phyloP scores from a whole-genome alignment of 2,329 filamentous ascomycete species.

The Didymella lethalis region DNA sequence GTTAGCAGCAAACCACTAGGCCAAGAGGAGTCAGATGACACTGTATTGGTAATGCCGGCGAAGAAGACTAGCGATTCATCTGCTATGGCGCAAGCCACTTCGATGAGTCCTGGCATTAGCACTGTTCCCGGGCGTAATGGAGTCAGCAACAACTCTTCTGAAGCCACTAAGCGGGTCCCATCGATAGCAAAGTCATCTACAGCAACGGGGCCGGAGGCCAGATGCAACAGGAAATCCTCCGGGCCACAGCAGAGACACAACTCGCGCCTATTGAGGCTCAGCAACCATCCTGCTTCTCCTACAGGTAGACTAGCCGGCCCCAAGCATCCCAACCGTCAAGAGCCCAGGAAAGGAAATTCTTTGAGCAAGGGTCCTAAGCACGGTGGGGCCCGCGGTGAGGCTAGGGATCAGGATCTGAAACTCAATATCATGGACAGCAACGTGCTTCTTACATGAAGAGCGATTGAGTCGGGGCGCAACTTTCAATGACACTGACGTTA shows the following conservation, averaged over 20 bases:
- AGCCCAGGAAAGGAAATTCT: background rate
- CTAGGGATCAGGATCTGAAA: background rate
- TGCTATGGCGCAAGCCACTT: background rate
- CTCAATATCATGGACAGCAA: background rate
- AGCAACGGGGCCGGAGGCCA: background rate
- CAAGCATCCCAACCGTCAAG: background rate
- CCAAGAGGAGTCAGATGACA: background rate
- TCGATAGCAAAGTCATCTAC: background rate
- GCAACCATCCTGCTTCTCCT: background rate
- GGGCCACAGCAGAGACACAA: background rate
- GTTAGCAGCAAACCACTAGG: background rate
- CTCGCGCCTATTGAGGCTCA: background rate
- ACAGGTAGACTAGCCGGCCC: background rate
- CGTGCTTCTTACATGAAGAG: background rate
- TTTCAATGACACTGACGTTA: background rate
- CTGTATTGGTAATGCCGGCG: background rate
- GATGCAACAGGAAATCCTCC: background rate
- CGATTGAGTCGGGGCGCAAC: background rate
- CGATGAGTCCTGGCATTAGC: background rate
- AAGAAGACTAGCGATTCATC: background rate
- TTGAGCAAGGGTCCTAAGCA: conserved; percentile 3
- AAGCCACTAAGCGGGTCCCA: background rate
- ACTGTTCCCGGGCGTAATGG: background rate
- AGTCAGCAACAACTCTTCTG: background rate
- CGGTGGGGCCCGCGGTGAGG: background rate